Base-by-base conservation (phyloP, 371 early-diverging fungal species). In the Apophysomyces sp. region DNA sequence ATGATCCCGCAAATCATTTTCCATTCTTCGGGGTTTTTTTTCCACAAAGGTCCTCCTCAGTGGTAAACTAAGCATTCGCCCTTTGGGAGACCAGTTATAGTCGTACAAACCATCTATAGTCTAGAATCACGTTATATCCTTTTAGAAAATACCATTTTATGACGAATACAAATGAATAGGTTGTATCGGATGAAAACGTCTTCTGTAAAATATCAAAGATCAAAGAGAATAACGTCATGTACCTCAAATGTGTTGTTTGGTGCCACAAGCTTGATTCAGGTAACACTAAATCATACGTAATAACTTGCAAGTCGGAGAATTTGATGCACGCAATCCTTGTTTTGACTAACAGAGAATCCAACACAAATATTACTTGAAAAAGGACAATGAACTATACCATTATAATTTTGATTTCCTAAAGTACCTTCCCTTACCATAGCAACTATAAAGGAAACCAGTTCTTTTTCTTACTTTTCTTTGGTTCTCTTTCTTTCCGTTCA, bases 391-490 rank as follows among this genome's bases (percentile, higher is more conserved):
- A n/a, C 37, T 37, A 37, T 37, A 37, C 34, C 34, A 7, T 34
- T 34, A 34, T 34, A 34, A 34, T n/a, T n/a, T n/a, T n/a, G n/a
- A n/a, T n/a, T n/a, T n/a, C n/a, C n/a, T n/a, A n/a, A n/a, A n/a
- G n/a, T n/a, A n/a, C n/a, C n/a, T n/a, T n/a, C n/a, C 11, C 34
- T 34, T 18, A 21, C n/a, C n/a, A 44, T 44, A 44, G 21, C 18
- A 16, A 44, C 8, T 13, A 34, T 34, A 34, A 34, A 18, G 69
- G 65, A 24, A 68, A 63, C 9, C 61, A 34, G 31, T 49, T 68
- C 30, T 68, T 62, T 30, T 65, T 56, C 32, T 53, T 52, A 49
- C 54, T 27, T 55, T 60, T 29, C 15, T 58, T 57, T 58, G 13
- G 30, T 52, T 61, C 24, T n/a, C 12, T 8, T 55, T 55, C 18